Percentiles rank a stretch among this genome's conserved stretches.
These are phyloP conservation scores for Trichoderma koningiopsis DNA, from an alignment of 2,329 filamentous ascomycete species.

Conservation along the genomic window DNA sequence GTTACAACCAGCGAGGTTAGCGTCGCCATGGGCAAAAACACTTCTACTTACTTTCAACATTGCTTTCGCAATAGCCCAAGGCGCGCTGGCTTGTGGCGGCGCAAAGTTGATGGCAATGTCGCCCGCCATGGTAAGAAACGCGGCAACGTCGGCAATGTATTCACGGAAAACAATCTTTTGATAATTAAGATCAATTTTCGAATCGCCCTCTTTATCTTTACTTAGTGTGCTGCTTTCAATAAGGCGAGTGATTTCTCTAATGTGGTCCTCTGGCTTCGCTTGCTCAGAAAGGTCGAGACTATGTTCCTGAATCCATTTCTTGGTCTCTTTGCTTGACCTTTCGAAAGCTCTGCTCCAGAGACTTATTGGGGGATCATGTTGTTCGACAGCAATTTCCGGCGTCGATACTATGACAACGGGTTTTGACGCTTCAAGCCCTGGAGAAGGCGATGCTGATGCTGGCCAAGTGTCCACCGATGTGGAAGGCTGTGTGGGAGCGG, in stretches of 20 bases:
- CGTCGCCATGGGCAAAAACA: neutral
- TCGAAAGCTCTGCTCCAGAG: neutral
- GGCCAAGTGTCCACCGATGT: neutral
- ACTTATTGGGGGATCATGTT: neutral
- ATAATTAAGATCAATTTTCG: neutral
- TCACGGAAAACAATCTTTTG: slow-evolving; percentile 11
- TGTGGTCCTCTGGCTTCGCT: neutral
- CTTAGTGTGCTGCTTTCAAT: neutral
- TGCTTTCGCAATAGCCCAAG: slow-evolving; percentile 19
- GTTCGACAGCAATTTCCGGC: neutral
- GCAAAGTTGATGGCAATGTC: slow-evolving; percentile 12
- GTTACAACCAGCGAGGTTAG: neutral
- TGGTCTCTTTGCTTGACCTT: neutral
- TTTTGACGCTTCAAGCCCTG: neutral
- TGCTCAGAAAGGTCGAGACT: neutral
- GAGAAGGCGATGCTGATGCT: neutral
- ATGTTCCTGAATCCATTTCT: slow-evolving; percentile 11
- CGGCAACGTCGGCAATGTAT: slow-evolving; percentile 1
- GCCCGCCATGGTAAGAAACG: slow-evolving; percentile 12
- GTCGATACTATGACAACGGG: neutral
- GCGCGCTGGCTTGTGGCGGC: slow-evolving; percentile 9
- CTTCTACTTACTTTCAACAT: slow-evolving; percentile 6
- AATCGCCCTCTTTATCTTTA: neutral
- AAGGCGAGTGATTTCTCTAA: neutral
- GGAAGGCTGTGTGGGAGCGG: neutral